Conservation (phyloP, 345 rosid genomes). For the Gossypium australe region DNA sequence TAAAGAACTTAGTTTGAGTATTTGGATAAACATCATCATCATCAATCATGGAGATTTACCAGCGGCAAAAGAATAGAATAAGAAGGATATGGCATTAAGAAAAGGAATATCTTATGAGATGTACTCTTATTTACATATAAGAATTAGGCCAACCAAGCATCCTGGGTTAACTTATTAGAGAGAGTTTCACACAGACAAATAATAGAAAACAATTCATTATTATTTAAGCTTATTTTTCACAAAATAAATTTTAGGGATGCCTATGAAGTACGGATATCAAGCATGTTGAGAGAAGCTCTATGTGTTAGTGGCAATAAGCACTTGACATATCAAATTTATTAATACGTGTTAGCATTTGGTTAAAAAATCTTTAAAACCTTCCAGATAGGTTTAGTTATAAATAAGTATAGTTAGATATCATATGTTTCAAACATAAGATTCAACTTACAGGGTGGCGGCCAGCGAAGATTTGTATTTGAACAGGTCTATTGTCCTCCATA, state of each 20-base stretch:
- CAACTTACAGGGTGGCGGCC: conserved; percentile 87
- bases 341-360: not conserved
- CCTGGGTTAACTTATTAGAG: not conserved
- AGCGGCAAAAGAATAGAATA: not conserved
- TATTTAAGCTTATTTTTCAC: not conserved
- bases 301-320: not conserved
- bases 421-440: not conserved
- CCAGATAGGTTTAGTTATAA: not conserved
- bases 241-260: not conserved
- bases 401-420: not conserved
- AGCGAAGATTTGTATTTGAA: conserved; percentile 60
- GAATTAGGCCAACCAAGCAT: not conserved
- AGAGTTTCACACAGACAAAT: not conserved
- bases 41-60: not conserved
- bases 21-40: not conserved
- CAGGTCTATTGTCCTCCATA: conserved; percentile 59
- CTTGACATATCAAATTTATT: not conserved
- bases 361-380: not conserved
- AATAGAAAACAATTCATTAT: not conserved
- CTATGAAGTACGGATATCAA: not conserved
- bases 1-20: not conserved
- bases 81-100: not conserved
- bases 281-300: not conserved
- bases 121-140: not conserved
- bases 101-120: not conserved